Evolutionary conservation across 805 yeast genomes (phyloP).

Genomic region (Priceomyces medius): DNA sequence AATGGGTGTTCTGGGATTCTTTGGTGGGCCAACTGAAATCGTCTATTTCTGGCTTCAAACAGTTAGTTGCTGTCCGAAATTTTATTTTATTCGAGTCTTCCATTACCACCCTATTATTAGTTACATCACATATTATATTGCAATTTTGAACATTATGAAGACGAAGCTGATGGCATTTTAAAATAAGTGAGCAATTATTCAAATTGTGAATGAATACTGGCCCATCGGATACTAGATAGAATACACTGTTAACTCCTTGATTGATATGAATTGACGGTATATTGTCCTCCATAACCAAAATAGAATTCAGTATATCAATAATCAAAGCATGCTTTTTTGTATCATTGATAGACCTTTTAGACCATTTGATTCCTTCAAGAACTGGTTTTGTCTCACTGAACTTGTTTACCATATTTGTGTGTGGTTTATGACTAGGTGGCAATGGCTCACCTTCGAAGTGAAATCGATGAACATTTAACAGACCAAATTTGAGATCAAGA

Average conservation of each 20-base stretch:
- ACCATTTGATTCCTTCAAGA: slow-evolving; percentile 2
- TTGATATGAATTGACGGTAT: slow-evolving; percentile 24
- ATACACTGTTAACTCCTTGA: slow-evolving; percentile 13
- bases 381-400: slow-evolving; percentile 3
- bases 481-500: slow-evolving; percentile 19
- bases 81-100: slow-evolving; percentile 26
- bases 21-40: slow-evolving; percentile 30
- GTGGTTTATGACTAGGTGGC: slow-evolving; percentile 7
- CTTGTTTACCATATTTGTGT: neutral
- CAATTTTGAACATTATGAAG: slow-evolving; percentile 21
- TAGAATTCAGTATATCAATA: slow-evolving; percentile 11
- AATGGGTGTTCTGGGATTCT: slow-evolving; percentile 2
- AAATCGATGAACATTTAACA: slow-evolving; percentile 17
- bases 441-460: slow-evolving; percentile 31
- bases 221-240: slow-evolving; percentile 24
- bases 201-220: slow-evolving; percentile 30
- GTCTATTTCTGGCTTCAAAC: slow-evolving; percentile 17
- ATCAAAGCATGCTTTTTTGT: slow-evolving; percentile 13
- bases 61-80: slow-evolving; percentile 11
- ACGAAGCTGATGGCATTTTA: slow-evolving; percentile 32
- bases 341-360: slow-evolving; percentile 5
- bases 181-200: slow-evolving; percentile 14
- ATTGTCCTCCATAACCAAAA: slow-evolving; percentile 1
- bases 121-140: slow-evolving; percentile 17
- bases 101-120: slow-evolving; percentile 25